Conservation (phyloP, 1,139 yeast species). For the Yamadazyma atmosphaerica region DNA sequence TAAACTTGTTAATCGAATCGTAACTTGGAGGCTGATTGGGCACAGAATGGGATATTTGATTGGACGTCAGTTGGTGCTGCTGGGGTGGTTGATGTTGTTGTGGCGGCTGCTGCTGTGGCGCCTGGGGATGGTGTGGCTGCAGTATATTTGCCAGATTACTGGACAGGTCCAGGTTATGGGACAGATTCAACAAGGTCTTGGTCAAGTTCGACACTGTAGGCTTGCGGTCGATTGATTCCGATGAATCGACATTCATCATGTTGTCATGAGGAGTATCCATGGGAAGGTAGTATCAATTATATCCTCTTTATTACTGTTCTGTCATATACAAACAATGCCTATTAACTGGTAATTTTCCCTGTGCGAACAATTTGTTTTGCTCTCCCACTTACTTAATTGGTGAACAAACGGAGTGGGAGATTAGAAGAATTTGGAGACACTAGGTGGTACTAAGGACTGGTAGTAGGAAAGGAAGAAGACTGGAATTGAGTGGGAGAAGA, state of each 20-base stretch:
- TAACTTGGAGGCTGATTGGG: slow-evolving; percentile 17
- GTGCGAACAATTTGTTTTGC: slow-evolving; percentile 1
- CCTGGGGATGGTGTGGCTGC: not conserved
- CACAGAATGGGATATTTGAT: slow-evolving; percentile 9
- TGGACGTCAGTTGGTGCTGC: slow-evolving; percentile 1
- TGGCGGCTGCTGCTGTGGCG: not conserved
- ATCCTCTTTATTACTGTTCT: no score
- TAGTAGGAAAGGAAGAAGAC: no score
- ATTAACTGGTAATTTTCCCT: not conserved
- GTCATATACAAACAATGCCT: not conserved
- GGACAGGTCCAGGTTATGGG: not conserved
- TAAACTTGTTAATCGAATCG: slow-evolving; percentile 5
- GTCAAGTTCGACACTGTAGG: slow-evolving; percentile 37
- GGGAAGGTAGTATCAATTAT: not conserved
- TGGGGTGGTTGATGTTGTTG: not conserved
- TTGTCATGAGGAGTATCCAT: slow-evolving; percentile 4
- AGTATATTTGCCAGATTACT: no score
- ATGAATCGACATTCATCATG: slow-evolving; percentile 15
- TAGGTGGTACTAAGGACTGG: no score
- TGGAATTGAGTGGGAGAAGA: no score
- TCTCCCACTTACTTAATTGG: not conserved
- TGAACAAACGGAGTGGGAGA: not conserved
- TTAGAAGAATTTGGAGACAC: no score
- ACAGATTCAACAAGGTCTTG: slow-evolving; percentile 22
- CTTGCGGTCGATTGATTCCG: slow-evolving; percentile 12